Percentiles rank a stretch among this genome's conserved stretches.
phyloP scores from a whole-genome alignment of 1,284 basidiomycete species.

The Kwoniella shivajii region DNA sequence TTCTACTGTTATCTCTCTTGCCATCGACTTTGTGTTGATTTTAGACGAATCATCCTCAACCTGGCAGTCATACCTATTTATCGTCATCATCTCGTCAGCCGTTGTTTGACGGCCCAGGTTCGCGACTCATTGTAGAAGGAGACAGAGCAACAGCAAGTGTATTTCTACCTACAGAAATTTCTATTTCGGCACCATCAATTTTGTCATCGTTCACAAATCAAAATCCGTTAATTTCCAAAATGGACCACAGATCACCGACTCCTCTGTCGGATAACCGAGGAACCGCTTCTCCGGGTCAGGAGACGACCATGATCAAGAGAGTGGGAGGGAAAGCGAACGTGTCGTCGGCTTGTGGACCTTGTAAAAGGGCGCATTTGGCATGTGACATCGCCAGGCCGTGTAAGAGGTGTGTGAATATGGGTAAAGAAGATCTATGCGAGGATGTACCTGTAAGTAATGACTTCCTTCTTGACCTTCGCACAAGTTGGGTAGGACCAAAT shows the following conservation, averaged over 20 bases:
- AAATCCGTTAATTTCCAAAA: no score
- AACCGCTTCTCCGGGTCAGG: slow-evolving; percentile 14
- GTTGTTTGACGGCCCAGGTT: slow-evolving; percentile 16
- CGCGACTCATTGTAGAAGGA: slow-evolving; percentile 11
- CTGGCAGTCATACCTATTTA: background rate
- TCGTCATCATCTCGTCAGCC: slow-evolving; percentile 5
- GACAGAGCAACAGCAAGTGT: background rate
- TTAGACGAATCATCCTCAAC: slow-evolving; percentile 1
- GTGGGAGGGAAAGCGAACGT: slow-evolving; percentile 28
- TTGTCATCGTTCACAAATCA: background rate
- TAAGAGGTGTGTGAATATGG: slow-evolving; percentile 49
- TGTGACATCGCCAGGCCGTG: slow-evolving; percentile 50
- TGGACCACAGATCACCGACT: slow-evolving; percentile 7
- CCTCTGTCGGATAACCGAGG: slow-evolving; percentile 10
- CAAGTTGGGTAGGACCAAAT: no score
- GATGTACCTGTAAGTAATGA: slow-evolving; percentile 49
- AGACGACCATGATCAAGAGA: slow-evolving; percentile 14
- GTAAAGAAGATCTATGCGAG: slow-evolving; percentile 48
- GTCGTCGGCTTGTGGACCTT: slow-evolving; percentile 47
- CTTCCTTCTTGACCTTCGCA: background rate
- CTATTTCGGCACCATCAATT: background rate
- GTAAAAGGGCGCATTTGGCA: slow-evolving; percentile 49
- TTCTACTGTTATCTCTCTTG: no score
- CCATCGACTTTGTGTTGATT: background rate
- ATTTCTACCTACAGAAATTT: background rate